Base-by-base conservation (phyloP, 208 protist genomes). In the Wallacemonas sp. region DNA sequence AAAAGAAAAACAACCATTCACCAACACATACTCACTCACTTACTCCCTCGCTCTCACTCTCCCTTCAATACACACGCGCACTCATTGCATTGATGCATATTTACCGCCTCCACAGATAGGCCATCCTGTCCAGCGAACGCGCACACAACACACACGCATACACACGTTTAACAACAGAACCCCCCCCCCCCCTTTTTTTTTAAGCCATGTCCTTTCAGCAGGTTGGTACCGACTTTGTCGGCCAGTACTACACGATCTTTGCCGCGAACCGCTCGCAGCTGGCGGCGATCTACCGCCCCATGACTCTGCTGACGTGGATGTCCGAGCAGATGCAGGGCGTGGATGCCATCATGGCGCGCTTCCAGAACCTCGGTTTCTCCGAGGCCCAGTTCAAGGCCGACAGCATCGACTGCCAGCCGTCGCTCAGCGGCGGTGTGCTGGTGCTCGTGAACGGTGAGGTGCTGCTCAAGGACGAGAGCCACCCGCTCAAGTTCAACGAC, bases 201-300 rank as follows among this genome's bases (percentile, higher is more conserved):
- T 29, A 49, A 12, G 12, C 20, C 25, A 93, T 94, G 84, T 86
- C 85, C 48, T 97, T 92, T 50, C 65, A 85, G 41, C 64, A 92
- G 20, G 64, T 95, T 41, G 91, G 89, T 39, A 55, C 62, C 11
- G 73, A 72, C 46, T 97, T 97, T 45, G 76, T 84, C 23, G 69
- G 84, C 59, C 89, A 97, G 64, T 97, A 97, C 81, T 95, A 97
- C 81, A 67, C 68, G 52, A 82, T 87, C 71, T 97, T 97, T 73
- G 62, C 82, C 41, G 79, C 59, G 44, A 73, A 88, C 46, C 82
- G 89, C 38, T 29, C 32, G 8, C 78, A 86, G 57, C 79, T 97
- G 28, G 81, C 85, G 11, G 86, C 81, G 39, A 71, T 97, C 41
- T 97, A 97, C 67, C 86, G 86, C 68, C 74, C 86, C 14, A 67